Base-by-base conservation (phyloP, 2,329 filamentous ascomycete genomes). In the Zymoseptoria pseudotritici region DNA sequence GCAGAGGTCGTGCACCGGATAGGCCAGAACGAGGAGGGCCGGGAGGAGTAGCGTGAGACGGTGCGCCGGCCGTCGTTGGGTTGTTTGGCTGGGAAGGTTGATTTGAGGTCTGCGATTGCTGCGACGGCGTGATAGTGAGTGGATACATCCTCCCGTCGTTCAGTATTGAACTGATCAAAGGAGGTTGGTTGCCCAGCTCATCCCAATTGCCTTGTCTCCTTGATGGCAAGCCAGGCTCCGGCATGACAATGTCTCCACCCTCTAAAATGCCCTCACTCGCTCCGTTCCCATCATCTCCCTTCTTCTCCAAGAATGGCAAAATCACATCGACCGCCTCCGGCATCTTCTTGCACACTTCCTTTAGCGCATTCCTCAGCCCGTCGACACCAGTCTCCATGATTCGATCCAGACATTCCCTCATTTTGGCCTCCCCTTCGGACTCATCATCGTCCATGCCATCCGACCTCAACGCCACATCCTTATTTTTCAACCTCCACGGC, bases 331-430 rank as follows among this genome's bases (percentile, higher is more conserved):
- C 54, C 19, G 64, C 62, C 17, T 60, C 56, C 8, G 65, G 61
- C 2, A 66, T 58, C 22, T 58, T 58, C 26, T 61, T 62, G 55
- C 63, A 65, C 17, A 68, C 63, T 36, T 64, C 65, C 36, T 59
- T 46, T 20, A 69, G 53, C n/a, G 66, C 67, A 29, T 58, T 63
- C 31, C 59, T 57, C 21, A 68, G 22, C 6, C 58, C 55, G 3
- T 57, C 57, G 1, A 53, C 56, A 10, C 61, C 56, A 24, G 63
- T 63, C 6, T 58, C 53, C n/a, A 61, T 20, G 24, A 69, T 63
- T 8, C 63, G 55, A 22, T 66, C 62, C 1, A 67, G 50, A 52
- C 61, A 65, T 7, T 60, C 53, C 17, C 56, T 60, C 51, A 58
- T 58, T 17, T 61, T 55, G 10, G 50, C 55, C 49, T 63, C 59